Base-by-base conservation (phyloP, 345 rosid species). In the Nasturtium officinale region DNA sequence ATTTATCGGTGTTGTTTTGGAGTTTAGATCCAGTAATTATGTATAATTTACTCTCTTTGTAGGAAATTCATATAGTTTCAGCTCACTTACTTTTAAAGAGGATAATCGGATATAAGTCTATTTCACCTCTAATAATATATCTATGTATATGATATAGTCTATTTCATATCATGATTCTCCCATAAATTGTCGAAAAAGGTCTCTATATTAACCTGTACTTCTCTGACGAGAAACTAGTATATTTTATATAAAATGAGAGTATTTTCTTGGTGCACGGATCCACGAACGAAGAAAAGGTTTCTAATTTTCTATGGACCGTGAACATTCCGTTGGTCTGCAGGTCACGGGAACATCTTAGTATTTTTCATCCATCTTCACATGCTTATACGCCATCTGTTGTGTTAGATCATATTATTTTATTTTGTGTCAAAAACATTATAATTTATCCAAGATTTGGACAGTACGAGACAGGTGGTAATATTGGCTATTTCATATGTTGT, bases 251-350 rank as follows among this genome's bases (percentile, higher is more conserved):
- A 16, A 63, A 54, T 33, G 17, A 52, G 26, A 7, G 55, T 21
- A 9, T 23, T 45, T 43, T 73, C n/a, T 63, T 13, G 46, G 55
- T 54, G 67, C 32, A 55, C 23, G 61, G 18, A 65, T 55, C 59
- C 53, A 59, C 54, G 54, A 74, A 65, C 33, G 43, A 37, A 60
- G 67, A 63, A 37, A 62, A 62, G 16, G 13, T 38, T 59, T 29
- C n/a, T n/a, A n/a, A 18, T 2, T 37, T 58, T 26, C 11, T 11
- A 37, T 56, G 38, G 40, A 59, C 30, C 47, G 30, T 67, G 57
- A 63, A 67, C 79, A 61, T 68, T 67, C 69, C 30, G 57, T 54
- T 68, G 64, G 69, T 75, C 69, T 75, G 78, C 68, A 67, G 54
- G 69, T 75, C 74, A 67, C 73, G 69, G 78, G 69, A 52, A 30